Percentiles rank a stretch among this genome's conserved stretches.
These are phyloP conservation scores for Tricholomella constricta DNA, from an alignment of 768 basidiomycete genomes.

Conservation along the genomic window DNA sequence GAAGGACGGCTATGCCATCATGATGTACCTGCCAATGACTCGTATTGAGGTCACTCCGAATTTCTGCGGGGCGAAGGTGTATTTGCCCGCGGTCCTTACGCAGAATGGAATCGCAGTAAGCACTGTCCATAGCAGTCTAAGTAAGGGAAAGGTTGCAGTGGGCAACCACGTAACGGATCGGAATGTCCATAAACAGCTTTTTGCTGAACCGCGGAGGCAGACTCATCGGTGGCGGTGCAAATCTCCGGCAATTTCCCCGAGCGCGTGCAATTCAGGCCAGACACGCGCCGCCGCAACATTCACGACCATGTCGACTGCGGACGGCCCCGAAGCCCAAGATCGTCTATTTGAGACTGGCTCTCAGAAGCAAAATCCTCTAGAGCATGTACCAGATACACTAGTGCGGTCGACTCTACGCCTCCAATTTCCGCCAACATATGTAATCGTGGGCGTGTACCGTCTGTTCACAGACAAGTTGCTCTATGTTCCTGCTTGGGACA, in stretches of 20 bases:
- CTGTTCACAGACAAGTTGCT: slow-evolving; percentile 73
- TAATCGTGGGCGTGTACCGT: slow-evolving; percentile 82
- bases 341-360: slow-evolving; percentile 27
- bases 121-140: no score
- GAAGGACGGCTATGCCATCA: no score
- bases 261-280: background rate
- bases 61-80: no score
- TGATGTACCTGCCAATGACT: no score
- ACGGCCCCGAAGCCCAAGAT: slow-evolving; percentile 34
- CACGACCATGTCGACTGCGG: slow-evolving; percentile 9
- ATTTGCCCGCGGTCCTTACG: no score
- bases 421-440: slow-evolving; percentile 80
- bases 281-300: background rate
- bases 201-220: no score
- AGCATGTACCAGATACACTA: slow-evolving; percentile 48
- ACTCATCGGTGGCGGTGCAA: no score
- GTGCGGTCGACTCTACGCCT: slow-evolving; percentile 61
- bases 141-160: no score
- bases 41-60: no score
- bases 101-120: no score
- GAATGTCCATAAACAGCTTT: no score
- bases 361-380: background rate
- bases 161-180: no score
- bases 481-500: slow-evolving; percentile 79
- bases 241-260: background rate